Percentiles rank a stretch among this genome's conserved stretches.
Evolutionary conservation across 2,329 filamentous ascomycete species (phyloP).

Genomic region (Endoconidiophora laricicola): DNA sequence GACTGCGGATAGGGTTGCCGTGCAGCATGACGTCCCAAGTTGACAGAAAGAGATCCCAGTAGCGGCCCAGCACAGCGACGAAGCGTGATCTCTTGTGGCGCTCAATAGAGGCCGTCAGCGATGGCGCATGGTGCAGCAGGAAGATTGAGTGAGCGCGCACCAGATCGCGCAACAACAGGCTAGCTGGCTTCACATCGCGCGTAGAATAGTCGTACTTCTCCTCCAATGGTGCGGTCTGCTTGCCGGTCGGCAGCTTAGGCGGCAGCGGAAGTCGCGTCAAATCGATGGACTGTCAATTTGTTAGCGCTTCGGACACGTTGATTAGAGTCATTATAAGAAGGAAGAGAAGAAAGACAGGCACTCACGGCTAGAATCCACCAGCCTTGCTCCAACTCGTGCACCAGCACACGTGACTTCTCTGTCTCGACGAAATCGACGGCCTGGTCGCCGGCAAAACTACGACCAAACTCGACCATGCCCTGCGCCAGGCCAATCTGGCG

Average conservation of each 20-base stretch:
- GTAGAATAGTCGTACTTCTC: conserved; percentile 61
- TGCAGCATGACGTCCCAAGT: conserved; percentile 84
- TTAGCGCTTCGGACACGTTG: background rate
- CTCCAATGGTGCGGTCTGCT: conserved; percentile 23
- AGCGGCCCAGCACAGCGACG: conserved; percentile 53
- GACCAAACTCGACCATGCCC: conserved; percentile 87
- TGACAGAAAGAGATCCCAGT: conserved; percentile 56
- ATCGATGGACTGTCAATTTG: conserved; percentile 48
- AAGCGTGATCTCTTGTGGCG: conserved; percentile 45
- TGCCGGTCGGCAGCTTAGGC: conserved; percentile 29
- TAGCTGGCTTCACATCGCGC: conserved; percentile 71
- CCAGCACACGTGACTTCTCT: conserved; percentile 66
- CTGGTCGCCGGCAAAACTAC: conserved; percentile 64
- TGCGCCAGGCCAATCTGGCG: conserved; percentile 91
- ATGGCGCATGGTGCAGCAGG: conserved; percentile 69
- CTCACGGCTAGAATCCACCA: conserved; percentile 90
- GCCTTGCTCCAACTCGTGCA: conserved; percentile 72
- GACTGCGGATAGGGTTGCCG: conserved; percentile 66
- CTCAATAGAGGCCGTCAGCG: conserved; percentile 52
- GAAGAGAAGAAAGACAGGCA: background rate
- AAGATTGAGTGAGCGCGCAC: conserved; percentile 70
- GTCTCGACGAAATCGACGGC: conserved; percentile 79
- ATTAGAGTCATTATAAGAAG: background rate
- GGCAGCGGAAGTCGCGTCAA: conserved; percentile 57
- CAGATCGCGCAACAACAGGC: conserved; percentile 64